Evolutionary conservation across 148 eudicot species (phyloP), one percentile per base, ranked within the genome.

Genomic region (Bassia scoparia): DNA sequence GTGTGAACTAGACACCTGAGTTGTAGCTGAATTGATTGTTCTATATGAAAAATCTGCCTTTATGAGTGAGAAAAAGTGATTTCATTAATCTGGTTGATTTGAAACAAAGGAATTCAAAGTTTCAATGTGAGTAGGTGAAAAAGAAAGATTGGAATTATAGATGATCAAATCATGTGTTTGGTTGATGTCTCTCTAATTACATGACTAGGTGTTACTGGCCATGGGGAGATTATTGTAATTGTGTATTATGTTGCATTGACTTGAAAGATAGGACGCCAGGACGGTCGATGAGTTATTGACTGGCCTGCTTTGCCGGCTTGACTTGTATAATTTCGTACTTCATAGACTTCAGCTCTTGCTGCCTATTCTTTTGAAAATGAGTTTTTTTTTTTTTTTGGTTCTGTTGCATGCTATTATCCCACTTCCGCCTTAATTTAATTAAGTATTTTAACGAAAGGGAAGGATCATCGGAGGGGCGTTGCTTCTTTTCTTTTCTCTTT

Each of bases 281-380:
- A 65, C 33, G 74, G 74, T 31, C 5, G 44, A 26, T 67, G 77
- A 78, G 54, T 58, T 26, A n/a, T 71, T 60, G 79, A 80, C 76
- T 41, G 16, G 79, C 68, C 82, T 69, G 55, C 59, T 41, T 74
- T 79, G 78, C 78, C 78, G 78, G 67, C 75, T 74, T 44, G 71
- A 44, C 66, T 70, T 23, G 72, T 62, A 53, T 54, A 44, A 61
- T 37, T 62, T 61, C 18, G 30, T 64, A 55, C 52, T 27, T 17
- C 54, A 18, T 27, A 64, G 41, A 76, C 79, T 62, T 61, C 16
- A 62, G 30, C 62, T 70, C 55, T 78, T 78, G 71, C 16, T 72
- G 34, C 31, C 63, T 27, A 50, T 41, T 70, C 71, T 67, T 52
- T 63, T 64, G 81, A 78, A 56, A 24, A 59, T 29, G 72, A 72